Evolutionary conservation across 202 grass and related monocot genomes (phyloP).

Genomic region (Dendrocalamus latiflorus): DNA sequence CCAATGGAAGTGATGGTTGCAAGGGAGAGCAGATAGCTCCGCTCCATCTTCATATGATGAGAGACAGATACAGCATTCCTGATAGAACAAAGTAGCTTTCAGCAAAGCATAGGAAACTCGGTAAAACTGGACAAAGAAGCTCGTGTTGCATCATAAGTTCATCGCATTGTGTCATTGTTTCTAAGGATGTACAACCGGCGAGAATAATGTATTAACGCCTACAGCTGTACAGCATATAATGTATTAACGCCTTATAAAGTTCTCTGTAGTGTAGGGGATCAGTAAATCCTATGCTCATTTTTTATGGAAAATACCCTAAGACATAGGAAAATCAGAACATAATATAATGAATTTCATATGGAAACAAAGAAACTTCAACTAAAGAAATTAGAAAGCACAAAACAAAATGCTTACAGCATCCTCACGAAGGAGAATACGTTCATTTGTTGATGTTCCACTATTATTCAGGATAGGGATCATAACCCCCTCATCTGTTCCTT

Average conservation of each 20-base stretch:
- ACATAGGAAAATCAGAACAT: neutral
- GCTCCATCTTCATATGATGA: conserved; percentile 62
- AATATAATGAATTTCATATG: neutral
- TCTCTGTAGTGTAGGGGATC: neutral
- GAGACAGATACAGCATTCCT: conserved; percentile 87
- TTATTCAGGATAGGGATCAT: conserved; percentile 88
- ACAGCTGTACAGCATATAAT: neutral
- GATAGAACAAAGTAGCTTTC: conserved; percentile 19
- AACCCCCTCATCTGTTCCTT: conserved; percentile 63
- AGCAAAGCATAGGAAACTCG: neutral
- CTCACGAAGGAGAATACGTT: conserved; percentile 70
- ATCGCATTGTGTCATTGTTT: neutral
- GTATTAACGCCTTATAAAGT: neutral
- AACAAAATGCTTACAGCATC: conserved; percentile 70
- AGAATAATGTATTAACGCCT: too few species aligned
- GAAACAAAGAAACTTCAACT: neutral
- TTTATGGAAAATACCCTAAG: neutral
- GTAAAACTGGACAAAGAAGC: neutral
- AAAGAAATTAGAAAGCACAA: neutral
- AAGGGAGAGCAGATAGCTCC: conserved; percentile 76
- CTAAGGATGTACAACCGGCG: too few species aligned
- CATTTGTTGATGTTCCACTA: conserved; percentile 57
- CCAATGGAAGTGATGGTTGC: conserved; percentile 91
- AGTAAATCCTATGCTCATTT: neutral
- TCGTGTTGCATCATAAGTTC: neutral